Evolutionary conservation across 2,329 filamentous ascomycete genomes (phyloP), one percentile per base, ranked within the genome.

Genomic region (Paraphaeosphaeria sporulosa): DNA sequence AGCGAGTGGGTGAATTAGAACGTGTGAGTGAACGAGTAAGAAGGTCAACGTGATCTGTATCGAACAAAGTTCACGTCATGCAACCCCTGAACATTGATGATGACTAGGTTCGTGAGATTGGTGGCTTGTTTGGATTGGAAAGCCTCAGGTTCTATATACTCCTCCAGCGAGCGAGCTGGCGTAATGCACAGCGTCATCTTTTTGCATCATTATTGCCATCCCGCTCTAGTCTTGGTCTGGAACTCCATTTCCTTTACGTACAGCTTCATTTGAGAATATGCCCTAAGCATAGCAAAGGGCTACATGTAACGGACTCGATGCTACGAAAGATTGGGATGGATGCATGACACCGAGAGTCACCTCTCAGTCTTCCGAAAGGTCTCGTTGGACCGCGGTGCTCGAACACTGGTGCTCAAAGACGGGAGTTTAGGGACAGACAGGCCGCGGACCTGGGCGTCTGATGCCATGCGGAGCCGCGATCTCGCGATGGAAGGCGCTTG

Each of bases 341-440:
- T 32, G 30, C 48, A 51, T 3, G 48, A 25, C 17, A 51, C 17
- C 8, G 19, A 36, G 10, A 13, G 17, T 7, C 48, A 19, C 13
- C 48, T 51, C 32, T 36, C 48, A 32, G 34, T 10, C 19, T 51
- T 51, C 46, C 48, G 32, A 51, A 38, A 23, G 48, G 19, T 15
- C 34, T 38, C 17, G 48, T 51, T 51, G 48, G 48, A 23, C 25
- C 9, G 48, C 10, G 12, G 17, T 44, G 21, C 10, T 19, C 21
- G 42, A 19, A 44, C 19, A 44, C 13, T 17, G 10, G 42, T 19
- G 19, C 21, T 8, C 10, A 2, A 13, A 17, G 48, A 51, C 30
- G 30, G 30, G 30, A 32, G 30, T 8, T 32, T 8, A 32, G 30
- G 30, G 30, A 8, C 4, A 12, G 30, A 32, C 30, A 32, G 30